Percentiles rank a stretch among this genome's conserved stretches.
Evolutionary conservation across 768 basidiomycete species (phyloP).

Genomic region (Trametes sanguinea): DNA sequence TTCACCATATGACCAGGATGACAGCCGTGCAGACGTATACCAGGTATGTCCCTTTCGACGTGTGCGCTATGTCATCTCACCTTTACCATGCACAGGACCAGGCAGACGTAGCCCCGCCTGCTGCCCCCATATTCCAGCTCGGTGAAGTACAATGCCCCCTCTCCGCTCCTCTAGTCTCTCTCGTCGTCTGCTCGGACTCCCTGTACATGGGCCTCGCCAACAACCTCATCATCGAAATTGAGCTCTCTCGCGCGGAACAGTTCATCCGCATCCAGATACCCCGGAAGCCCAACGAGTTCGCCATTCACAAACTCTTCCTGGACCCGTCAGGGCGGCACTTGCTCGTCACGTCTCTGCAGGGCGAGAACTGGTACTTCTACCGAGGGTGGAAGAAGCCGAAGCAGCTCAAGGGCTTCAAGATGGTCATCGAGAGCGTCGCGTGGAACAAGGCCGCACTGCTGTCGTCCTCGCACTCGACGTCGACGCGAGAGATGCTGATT

Average conservation of each 20-base stretch:
- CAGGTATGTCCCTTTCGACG: too few relatives aligned
- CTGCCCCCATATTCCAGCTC: conserved; percentile 76
- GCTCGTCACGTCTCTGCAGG: conserved; percentile 79
- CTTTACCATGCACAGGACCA: conserved; percentile 9
- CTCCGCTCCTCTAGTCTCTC: conserved; percentile 78
- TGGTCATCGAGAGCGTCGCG: conserved; percentile 87
- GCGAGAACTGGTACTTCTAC: conserved; percentile 93
- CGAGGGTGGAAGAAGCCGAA: conserved; percentile 80
- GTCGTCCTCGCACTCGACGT: conserved; percentile 65
- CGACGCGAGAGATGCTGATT: conserved; percentile 83
- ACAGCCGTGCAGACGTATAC: conserved; percentile 46
- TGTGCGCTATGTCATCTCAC: too few relatives aligned
- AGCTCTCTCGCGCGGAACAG: conserved; percentile 84
- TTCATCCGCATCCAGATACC: conserved; percentile 79
- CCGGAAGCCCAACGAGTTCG: conserved; percentile 72
- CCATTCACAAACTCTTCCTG: conserved; percentile 81
- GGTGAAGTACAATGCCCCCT: conserved; percentile 87
- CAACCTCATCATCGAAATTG: conserved; percentile 83
- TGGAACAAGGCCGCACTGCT: conserved; percentile 81
- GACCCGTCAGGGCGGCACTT: conserved; percentile 94
- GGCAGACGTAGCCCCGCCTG: conserved; percentile 35
- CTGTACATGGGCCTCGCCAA: conserved; percentile 82
- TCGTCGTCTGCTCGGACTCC: conserved; percentile 85
- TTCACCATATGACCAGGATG: conserved; percentile 57
- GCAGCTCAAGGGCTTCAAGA: conserved; percentile 76